Evolutionary conservation across 768 basidiomycete species (phyloP).

Genomic region (Agrocybe pediades): DNA sequence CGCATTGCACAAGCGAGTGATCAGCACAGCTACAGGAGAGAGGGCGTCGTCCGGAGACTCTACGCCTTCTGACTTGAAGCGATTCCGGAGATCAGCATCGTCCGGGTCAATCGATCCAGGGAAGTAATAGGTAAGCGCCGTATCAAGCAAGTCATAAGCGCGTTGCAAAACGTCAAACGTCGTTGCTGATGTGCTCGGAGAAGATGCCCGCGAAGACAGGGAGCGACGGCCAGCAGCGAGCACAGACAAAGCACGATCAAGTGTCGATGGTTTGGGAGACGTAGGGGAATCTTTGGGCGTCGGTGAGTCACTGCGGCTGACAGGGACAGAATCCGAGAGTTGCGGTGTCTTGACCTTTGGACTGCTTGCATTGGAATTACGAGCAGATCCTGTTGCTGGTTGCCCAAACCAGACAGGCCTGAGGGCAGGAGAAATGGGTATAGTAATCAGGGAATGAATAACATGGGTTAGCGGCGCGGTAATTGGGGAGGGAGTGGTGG

Average conservation of each 20-base stretch:
- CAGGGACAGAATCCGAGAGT: constrained; percentile 27
- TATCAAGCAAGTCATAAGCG: constrained; percentile 69
- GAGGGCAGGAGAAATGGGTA: constrained; percentile 66
- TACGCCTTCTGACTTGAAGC: constrained; percentile 44
- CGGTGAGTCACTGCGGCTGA: constrained; percentile 43
- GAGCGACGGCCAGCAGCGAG: constrained; percentile 54
- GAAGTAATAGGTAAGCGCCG: constrained; percentile 60
- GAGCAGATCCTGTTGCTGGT: constrained; percentile 30
- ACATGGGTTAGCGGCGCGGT: constrained; percentile 76
- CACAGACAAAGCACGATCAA: constrained; percentile 62
- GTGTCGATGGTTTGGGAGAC: constrained; percentile 41
- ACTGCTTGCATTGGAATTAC: constrained; percentile 32
- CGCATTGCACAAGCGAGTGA: constrained; percentile 69
- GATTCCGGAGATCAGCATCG: constrained; percentile 58
- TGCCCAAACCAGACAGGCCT: constrained; percentile 64
- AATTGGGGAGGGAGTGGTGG: constrained; percentile 63
- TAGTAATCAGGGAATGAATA: constrained; percentile 78
- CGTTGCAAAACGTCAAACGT: constrained; percentile 57
- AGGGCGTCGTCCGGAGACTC: constrained; percentile 77
- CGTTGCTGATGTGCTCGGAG: constrained; percentile 34
- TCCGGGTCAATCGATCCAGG: constrained; percentile 67
- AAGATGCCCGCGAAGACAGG: constrained; percentile 46
- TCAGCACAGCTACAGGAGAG: constrained; percentile 73
- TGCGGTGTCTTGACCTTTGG: constrained; percentile 39
- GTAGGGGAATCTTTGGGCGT: constrained; percentile 28